These are phyloP conservation scores for Arthroderma sp. DNA, from an alignment of 2,329 filamentous ascomycete species.

Conservation along the genomic window DNA sequence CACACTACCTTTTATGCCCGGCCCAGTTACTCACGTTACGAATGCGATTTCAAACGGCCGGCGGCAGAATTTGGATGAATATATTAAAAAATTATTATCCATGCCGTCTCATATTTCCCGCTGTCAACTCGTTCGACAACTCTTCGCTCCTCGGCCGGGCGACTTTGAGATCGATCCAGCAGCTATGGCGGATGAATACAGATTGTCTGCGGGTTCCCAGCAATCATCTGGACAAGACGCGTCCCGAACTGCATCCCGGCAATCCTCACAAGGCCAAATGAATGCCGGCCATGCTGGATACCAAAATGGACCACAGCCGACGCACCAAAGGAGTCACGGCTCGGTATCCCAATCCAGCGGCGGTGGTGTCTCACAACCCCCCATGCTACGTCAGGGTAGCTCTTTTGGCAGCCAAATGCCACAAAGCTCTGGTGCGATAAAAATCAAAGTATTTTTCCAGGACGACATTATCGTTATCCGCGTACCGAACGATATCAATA, in stretches of 20 bases:
- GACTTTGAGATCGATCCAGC: conserved; percentile 80
- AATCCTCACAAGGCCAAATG: conserved; percentile 52
- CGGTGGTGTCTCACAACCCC: background rate
- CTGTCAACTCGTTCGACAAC: conserved; percentile 71
- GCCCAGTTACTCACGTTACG: conserved; percentile 95
- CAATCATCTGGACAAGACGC: conserved; percentile 53
- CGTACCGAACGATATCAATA: conserved; percentile 68
- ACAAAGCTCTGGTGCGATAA: conserved; percentile 49
- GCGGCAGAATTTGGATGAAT: conserved; percentile 83
- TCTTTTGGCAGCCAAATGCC: conserved; percentile 30
- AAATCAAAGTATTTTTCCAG: conserved; percentile 90
- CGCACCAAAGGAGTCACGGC: conserved; percentile 26
- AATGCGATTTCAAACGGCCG: conserved; percentile 91
- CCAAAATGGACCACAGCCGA: conserved; percentile 29
- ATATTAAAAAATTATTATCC: conserved; percentile 78
- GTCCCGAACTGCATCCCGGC: conserved; percentile 46
- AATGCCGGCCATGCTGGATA: conserved; percentile 42
- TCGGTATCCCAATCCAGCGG: conserved; percentile 18
- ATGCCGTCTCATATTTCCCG: conserved; percentile 75
- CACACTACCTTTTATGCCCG: conserved; percentile 91
- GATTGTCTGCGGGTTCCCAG: conserved; percentile 57
- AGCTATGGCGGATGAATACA: conserved; percentile 42
- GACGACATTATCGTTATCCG: conserved; percentile 85
- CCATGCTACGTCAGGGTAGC: conserved; percentile 37
- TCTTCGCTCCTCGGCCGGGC: conserved; percentile 79